phyloP scores from a whole-genome alignment of 2,329 filamentous ascomycete species.

The Hypoxylon sp. region DNA sequence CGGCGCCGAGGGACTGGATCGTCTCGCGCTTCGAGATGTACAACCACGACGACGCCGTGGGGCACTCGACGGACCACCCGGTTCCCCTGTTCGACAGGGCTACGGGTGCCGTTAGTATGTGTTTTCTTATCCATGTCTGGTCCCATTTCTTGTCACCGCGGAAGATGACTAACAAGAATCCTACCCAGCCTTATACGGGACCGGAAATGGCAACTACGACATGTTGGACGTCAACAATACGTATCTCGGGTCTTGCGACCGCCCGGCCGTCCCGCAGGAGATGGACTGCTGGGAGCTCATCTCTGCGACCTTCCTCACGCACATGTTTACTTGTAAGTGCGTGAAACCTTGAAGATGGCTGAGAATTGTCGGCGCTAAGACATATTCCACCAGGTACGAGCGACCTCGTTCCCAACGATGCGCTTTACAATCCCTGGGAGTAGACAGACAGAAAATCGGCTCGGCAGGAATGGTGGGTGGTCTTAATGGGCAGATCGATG shows the following conservation, averaged over 20 bases:
- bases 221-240: conserved; percentile 36
- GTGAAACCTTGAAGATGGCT: no score
- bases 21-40: conserved; percentile 39
- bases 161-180: conserved; percentile 9
- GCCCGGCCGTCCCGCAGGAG: conserved; percentile 32
- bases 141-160: no score
- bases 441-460: background rate
- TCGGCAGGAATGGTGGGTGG: background rate
- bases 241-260: conserved; percentile 35
- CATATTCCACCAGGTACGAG: conserved; percentile 17
- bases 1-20: conserved; percentile 29
- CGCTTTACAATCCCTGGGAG: conserved; percentile 20
- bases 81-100: conserved; percentile 33
- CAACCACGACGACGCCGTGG: conserved; percentile 32
- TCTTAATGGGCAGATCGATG: background rate
- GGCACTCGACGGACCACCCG: conserved; percentile 25
- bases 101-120: conserved; percentile 40
- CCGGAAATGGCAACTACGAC: conserved; percentile 24
- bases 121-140: no score
- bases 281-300: conserved; percentile 38
- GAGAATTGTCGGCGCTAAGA: background rate
- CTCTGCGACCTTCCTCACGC: conserved; percentile 33
- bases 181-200: conserved; percentile 32
- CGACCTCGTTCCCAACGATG: conserved; percentile 30
- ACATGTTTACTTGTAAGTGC: conserved; percentile 39